Conservation (phyloP, 306 rosid genomes). For the Luffa acutangula region DNA sequence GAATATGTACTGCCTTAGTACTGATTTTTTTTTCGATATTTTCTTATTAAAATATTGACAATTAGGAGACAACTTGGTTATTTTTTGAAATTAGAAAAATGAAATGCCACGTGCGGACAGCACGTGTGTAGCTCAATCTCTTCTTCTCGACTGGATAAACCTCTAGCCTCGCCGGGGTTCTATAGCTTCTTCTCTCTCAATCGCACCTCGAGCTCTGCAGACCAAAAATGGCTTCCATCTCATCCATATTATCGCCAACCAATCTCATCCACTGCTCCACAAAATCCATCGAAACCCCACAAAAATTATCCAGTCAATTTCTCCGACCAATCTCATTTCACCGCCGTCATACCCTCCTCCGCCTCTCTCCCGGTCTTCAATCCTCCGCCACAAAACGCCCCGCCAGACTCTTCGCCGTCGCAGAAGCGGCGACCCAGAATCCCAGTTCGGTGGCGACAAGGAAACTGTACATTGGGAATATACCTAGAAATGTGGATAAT, state of each 20-base stretch:
- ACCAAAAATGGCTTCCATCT: conserved; percentile 50
- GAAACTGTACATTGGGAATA: conserved; percentile 76
- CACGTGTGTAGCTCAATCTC: neutral
- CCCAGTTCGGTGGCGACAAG: conserved; percentile 41
- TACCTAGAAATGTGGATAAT: conserved; percentile 59
- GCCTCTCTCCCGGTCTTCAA: conserved; percentile 8
- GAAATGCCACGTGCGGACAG: neutral
- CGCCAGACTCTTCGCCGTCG: conserved; percentile 38
- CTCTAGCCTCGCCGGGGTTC: neutral
- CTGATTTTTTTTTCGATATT: too few species aligned
- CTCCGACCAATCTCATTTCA: conserved; percentile 20
- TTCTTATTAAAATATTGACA: too few species aligned
- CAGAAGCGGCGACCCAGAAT: conserved; percentile 29
- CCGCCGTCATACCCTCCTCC: conserved; percentile 16
- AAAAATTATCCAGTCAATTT: conserved; percentile 21
- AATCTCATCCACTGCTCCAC: conserved; percentile 32
- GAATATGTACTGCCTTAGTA: too few species aligned
- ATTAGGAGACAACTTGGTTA: too few species aligned
- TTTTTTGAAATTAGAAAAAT: too few species aligned
- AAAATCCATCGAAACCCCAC: conserved; percentile 20
- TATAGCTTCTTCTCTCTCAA: neutral
- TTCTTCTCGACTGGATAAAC: neutral
- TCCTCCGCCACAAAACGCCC: conserved; percentile 13
- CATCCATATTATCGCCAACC: conserved; percentile 32
- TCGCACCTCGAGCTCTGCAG: neutral